phyloP scores from a whole-genome alignment of 1,284 basidiomycete genomes.

The Heimioporus retisporus region DNA sequence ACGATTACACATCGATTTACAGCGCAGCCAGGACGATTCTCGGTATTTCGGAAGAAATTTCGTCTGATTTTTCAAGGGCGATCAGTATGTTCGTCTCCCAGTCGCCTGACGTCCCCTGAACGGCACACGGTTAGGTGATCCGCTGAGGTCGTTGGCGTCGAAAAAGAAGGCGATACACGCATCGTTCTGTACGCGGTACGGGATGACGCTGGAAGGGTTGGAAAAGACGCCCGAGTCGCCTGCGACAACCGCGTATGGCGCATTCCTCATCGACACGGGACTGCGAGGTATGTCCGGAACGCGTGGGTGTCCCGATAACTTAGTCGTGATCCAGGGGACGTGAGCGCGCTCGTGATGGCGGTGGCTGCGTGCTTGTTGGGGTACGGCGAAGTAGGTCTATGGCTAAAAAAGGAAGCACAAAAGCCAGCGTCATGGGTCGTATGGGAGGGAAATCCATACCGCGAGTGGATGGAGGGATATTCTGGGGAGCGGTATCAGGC shows the following conservation, averaged over 20 bases:
- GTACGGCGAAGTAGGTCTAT: slow-evolving; percentile 93
- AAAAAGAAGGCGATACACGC: slow-evolving; percentile 80
- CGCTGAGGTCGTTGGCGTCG: slow-evolving; percentile 1
- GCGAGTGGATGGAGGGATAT: slow-evolving; percentile 88
- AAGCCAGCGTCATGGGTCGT: slow-evolving; percentile 62
- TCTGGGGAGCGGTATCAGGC: slow-evolving; percentile 75
- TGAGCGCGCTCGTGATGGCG: slow-evolving; percentile 81
- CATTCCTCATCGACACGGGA: slow-evolving; percentile 84
- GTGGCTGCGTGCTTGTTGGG: slow-evolving; percentile 90
- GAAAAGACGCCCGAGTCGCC: slow-evolving; percentile 70
- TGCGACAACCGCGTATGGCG: slow-evolving; percentile 84
- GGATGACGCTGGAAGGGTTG: slow-evolving; percentile 68
- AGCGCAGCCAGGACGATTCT: slow-evolving; percentile 75
- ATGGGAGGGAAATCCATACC: slow-evolving; percentile 77
- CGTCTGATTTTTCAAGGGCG: background rate
- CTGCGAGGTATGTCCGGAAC: slow-evolving; percentile 60
- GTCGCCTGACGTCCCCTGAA: too few relatives aligned
- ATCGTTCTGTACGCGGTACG: slow-evolving; percentile 75
- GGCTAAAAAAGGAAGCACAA: slow-evolving; percentile 68
- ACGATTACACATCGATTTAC: slow-evolving; percentile 71
- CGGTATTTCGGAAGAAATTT: slow-evolving; percentile 58
- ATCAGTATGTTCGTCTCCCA: background rate
- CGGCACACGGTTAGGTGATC: background rate
- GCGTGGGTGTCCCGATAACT: background rate
- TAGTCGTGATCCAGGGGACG: slow-evolving; percentile 61